A percentile compares a stretch with the other conserved stretches of the same genome.
Evolutionary conservation across 2,329 filamentous ascomycete species (phyloP).

Genomic region (Cladophialophora chaetospira): DNA sequence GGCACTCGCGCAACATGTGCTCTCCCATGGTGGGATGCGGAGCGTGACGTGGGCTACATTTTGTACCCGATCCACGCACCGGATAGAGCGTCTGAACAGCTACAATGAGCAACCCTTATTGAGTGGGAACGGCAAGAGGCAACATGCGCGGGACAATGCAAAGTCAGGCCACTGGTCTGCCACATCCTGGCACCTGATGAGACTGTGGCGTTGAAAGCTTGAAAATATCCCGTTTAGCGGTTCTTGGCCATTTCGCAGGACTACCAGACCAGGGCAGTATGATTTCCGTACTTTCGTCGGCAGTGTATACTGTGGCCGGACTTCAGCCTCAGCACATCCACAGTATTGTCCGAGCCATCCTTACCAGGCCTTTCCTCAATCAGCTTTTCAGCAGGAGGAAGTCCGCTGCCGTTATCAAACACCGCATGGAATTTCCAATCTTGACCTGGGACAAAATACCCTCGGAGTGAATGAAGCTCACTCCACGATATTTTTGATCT

Average conservation of each 20-base stretch:
- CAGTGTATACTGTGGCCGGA: background rate
- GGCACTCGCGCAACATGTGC: background rate
- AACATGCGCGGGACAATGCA: background rate
- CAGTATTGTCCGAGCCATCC: background rate
- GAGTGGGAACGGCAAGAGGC: background rate
- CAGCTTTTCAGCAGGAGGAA: background rate
- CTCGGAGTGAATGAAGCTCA: too few relatives aligned
- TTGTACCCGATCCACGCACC: background rate
- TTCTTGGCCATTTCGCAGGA: background rate
- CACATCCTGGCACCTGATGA: background rate
- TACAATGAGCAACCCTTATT: background rate
- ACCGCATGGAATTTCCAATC: background rate
- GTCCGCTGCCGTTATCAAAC: background rate
- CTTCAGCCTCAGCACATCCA: background rate
- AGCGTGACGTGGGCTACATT: background rate
- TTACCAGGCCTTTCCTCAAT: background rate
- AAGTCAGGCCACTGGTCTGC: constrained; percentile 7
- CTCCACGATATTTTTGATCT: too few relatives aligned
- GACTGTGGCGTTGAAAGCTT: background rate
- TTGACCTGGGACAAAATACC: too few relatives aligned
- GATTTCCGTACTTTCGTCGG: background rate
- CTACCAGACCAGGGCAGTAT: background rate
- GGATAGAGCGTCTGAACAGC: background rate
- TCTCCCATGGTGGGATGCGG: background rate
- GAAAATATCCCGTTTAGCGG: background rate